Evolutionary conservation across 768 basidiomycete species (phyloP), one percentile per base, ranked within the genome.

Genomic region (Termitomyces sp.): DNA sequence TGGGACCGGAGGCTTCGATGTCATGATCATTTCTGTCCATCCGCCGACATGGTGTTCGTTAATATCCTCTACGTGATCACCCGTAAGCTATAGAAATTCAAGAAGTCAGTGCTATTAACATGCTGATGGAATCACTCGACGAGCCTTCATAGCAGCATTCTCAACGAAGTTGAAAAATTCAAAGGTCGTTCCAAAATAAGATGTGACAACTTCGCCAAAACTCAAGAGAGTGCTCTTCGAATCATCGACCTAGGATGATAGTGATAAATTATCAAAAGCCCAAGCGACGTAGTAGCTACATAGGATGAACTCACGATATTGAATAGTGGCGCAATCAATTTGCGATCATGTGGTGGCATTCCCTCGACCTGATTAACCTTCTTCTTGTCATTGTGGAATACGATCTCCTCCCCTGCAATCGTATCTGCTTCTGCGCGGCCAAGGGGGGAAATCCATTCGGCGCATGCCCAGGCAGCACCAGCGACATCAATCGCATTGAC

Each of bases 41-140:
- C 81, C 84, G 50, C 80, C 75, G 31, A 91, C 88, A 64, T 94
- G 91, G 45, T 84, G 81, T 64, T 92, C 90, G 64, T 93, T 94
- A 63, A 91, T 89, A 46, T 91, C 88, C 64, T 92, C 89, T 7
- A 91, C 80, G 38, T 80, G 68, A 58, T 91, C 88, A 51, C 89
- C 86, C 25, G 82, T 75, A 60, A 89, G 72, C 86, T 90, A 62
- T 10, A 44, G n/a, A n/a, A 46, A n/a, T n/a, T n/a, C n/a, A n/a
- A n/a, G 3, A 33, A 15, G 22, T 57, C 22, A 38, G 50, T 51
- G 20, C 50, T 6, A 13, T 48, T 1, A 33, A 23, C 29, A 40
- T 49, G 49, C 16, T 7, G 32, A 9, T 31, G 31, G 47, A 15
- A 15, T 48, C 33, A 15, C 4, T 38, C 20, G n/a, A 63, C 68